Percentiles rank a stretch among this genome's conserved stretches.
Evolutionary conservation across 2,329 filamentous ascomycete species (phyloP).

Genomic region (Hymenotorrendiella dingleyae): DNA sequence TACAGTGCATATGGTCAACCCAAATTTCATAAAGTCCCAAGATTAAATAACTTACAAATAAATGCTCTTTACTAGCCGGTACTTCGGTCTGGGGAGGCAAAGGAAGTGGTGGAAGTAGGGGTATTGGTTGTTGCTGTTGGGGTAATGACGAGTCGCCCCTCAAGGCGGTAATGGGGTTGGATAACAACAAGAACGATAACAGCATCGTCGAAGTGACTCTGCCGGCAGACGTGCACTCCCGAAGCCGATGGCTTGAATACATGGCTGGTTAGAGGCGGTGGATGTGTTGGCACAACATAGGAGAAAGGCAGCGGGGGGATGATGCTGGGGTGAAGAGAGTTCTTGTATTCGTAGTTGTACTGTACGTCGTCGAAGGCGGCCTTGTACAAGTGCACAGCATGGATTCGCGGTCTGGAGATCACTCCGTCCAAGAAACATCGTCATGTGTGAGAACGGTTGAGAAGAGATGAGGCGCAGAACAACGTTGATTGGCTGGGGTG

Average conservation of each 20-base stretch:
- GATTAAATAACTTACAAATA: conserved; percentile 39
- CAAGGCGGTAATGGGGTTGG: conserved; percentile 37
- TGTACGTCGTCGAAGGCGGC: background rate
- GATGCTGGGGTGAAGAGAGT: background rate
- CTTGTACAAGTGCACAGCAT: background rate
- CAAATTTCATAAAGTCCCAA: no score
- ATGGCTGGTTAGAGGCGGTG: background rate
- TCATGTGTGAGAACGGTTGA: background rate
- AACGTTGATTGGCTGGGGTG: background rate
- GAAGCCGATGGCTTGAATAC: conserved; percentile 10
- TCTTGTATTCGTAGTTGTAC: background rate
- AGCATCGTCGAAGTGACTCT: conserved; percentile 51
- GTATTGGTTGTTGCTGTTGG: conserved; percentile 31
- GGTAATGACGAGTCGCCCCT: conserved; percentile 24
- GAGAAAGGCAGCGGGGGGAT: background rate
- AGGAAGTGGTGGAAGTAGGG: conserved; percentile 18
- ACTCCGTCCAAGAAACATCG: background rate
- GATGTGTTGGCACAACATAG: conserved; percentile 1
- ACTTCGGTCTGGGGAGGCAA: conserved; percentile 39
- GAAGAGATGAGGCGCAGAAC: background rate
- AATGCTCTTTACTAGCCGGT: conserved; percentile 44
- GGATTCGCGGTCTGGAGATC: conserved; percentile 1
- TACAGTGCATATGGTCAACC: no score
- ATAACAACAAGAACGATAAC: conserved; percentile 39
- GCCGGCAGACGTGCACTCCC: conserved; percentile 48